A percentile compares a stretch with the other conserved stretches of the same genome.
phyloP scores from a whole-genome alignment of 176 grass and related monocot species.

The Zoysia japonica region DNA sequence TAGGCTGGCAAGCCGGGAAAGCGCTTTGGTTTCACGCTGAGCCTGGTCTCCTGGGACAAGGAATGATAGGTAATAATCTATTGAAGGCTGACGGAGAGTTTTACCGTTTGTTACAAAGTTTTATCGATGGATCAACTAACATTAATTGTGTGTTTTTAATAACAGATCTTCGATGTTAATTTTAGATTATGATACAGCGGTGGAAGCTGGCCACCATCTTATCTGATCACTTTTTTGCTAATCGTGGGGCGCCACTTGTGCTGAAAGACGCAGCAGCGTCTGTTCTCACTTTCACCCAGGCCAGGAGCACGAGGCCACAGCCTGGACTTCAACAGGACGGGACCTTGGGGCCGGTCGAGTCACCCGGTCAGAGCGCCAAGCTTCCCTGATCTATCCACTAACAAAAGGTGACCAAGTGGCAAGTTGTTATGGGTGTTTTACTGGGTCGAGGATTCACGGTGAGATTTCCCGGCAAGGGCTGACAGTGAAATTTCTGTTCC shows the following conservation, averaged over 20 bases:
- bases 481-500: too few relatives aligned
- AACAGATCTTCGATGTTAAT: too few relatives aligned
- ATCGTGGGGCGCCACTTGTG: constrained; percentile 35
- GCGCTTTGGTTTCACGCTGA: neutral
- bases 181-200: too few relatives aligned
- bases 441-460: too few relatives aligned
- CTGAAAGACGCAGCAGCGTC: constrained; percentile 11
- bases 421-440: too few relatives aligned
- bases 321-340: constrained; percentile 1
- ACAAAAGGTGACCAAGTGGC: too few relatives aligned
- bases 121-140: too few relatives aligned
- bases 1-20: neutral
- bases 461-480: too few relatives aligned
- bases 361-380: too few relatives aligned
- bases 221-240: constrained; percentile 11
- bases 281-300: neutral
- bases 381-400: too few relatives aligned
- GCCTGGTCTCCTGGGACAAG: neutral
- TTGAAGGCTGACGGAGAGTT: constrained; percentile 2
- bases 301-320: constrained; percentile 33
- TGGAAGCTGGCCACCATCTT: neutral
- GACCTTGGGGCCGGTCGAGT: neutral
- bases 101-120: too few relatives aligned
- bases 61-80: neutral
- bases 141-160: too few relatives aligned